A percentile compares a stretch with the other conserved stretches of the same genome.
Evolutionary conservation across 1,139 yeast genomes (phyloP).

Genomic region (Williopsis jadinii): DNA sequence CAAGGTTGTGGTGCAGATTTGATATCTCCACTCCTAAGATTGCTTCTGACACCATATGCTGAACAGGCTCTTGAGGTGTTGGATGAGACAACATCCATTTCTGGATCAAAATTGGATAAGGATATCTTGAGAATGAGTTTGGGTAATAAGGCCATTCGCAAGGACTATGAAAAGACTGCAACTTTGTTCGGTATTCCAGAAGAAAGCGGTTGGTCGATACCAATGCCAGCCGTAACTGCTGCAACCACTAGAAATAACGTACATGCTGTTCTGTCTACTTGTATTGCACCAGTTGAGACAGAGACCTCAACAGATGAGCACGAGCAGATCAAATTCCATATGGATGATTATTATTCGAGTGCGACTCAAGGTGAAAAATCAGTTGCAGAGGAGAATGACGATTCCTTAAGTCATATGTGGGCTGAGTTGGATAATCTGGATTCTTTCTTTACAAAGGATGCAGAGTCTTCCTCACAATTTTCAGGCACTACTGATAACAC

Average conservation of each 20-base stretch:
- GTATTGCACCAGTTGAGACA: conserved; percentile 31
- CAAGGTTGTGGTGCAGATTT: conserved; percentile 92
- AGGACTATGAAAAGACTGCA: conserved; percentile 79
- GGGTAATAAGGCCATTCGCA: conserved; percentile 72
- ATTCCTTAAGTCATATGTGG: conserved; percentile 88
- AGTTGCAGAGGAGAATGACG: conserved; percentile 49
- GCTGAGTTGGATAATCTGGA: conserved; percentile 94
- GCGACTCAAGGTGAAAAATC: conserved; percentile 30
- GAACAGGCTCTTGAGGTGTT: conserved; percentile 83
- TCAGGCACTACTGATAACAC: conserved; percentile 20
- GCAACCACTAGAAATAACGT: conserved; percentile 87
- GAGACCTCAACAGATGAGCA: conserved; percentile 22
- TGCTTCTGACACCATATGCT: conserved; percentile 80
- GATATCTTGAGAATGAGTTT: conserved; percentile 88
- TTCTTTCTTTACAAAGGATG: conserved; percentile 79
- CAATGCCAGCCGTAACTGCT: conserved; percentile 89
- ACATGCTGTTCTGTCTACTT: conserved; percentile 90
- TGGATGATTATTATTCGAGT: conserved; percentile 46
- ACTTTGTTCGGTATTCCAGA: conserved; percentile 94
- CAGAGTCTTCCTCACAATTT: conserved; percentile 13
- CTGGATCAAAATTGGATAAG: conserved; percentile 85
- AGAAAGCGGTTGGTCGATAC: conserved; percentile 97
- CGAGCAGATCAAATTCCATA: conserved; percentile 51
- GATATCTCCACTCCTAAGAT: conserved; percentile 79
- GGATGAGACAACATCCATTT: conserved; percentile 78